A percentile compares a stretch with the other conserved stretches of the same genome.
These are phyloP conservation scores for Chrysochromulina tobinii DNA, from an alignment of 78 protist species.

Conservation along the genomic window DNA sequence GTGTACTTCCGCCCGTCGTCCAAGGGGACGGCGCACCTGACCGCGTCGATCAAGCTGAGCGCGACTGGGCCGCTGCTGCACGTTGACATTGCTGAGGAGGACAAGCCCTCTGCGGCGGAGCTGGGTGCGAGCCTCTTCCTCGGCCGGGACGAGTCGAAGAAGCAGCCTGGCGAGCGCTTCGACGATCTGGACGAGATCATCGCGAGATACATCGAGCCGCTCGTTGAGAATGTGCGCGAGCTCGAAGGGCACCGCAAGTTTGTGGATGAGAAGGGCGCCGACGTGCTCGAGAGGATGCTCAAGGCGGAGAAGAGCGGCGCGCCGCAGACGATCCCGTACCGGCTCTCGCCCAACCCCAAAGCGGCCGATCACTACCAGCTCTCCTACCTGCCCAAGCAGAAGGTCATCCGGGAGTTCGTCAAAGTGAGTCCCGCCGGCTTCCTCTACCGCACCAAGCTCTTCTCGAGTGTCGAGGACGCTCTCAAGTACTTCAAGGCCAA, in stretches of 20 bases:
- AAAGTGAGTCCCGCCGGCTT: not conserved
- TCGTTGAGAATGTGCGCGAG: not conserved
- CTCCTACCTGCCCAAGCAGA: not conserved
- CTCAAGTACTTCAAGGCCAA: too few relatives aligned
- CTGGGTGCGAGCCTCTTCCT: not conserved
- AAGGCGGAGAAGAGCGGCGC: not conserved
- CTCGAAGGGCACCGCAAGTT: not conserved
- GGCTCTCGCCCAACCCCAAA: not conserved
- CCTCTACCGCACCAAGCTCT: not conserved
- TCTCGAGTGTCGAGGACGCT: not conserved
- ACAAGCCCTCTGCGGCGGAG: conserved; percentile 6
- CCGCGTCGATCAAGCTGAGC: not conserved
- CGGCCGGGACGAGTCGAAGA: not conserved
- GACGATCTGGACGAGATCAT: not conserved
- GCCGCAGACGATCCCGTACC: not conserved
- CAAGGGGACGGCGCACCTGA: not conserved
- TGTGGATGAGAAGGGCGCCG: not conserved
- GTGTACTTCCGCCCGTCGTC: not conserved
- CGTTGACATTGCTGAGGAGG: not conserved
- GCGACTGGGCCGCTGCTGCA: not conserved
- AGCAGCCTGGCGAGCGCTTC: not conserved
- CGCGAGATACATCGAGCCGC: not conserved
- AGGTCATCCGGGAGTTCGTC: not conserved
- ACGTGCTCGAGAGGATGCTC: not conserved
- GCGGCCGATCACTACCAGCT: not conserved